phyloP scores from a whole-genome alignment of 2,329 filamentous ascomycete species.

The Ophiostoma australiae region DNA sequence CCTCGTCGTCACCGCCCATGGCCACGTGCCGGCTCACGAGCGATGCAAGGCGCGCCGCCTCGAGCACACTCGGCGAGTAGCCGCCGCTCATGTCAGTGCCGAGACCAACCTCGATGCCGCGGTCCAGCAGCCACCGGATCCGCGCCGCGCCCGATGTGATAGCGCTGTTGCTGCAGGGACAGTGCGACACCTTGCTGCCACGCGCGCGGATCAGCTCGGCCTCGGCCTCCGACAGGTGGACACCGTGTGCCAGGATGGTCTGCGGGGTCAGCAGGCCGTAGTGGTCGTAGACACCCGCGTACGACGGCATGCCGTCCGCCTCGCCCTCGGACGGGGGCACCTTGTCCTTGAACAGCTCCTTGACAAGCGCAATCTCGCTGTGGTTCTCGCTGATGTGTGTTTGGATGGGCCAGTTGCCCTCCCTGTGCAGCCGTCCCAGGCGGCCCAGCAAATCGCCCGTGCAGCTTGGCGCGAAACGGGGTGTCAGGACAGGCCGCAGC shows the following conservation, averaged over 20 bases:
- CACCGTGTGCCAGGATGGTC: constrained; percentile 80
- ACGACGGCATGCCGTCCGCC: constrained; percentile 40
- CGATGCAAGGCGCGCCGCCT: constrained; percentile 74
- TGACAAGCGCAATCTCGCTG: constrained; percentile 67
- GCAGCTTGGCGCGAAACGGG: constrained; percentile 61
- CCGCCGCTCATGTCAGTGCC: constrained; percentile 91
- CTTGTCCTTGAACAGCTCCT: constrained; percentile 56
- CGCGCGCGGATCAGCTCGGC: constrained; percentile 56
- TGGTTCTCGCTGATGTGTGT: constrained; percentile 87
- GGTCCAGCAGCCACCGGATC: constrained; percentile 68
- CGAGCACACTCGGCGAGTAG: constrained; percentile 74
- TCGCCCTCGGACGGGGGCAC: constrained; percentile 35
- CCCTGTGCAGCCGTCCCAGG: constrained; percentile 60
- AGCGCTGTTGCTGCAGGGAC: constrained; percentile 78
- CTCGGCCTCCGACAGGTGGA: constrained; percentile 69
- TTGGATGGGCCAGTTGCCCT: constrained; percentile 66
- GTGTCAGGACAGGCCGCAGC: constrained; percentile 75
- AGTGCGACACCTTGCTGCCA: constrained; percentile 70
- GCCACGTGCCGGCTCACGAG: constrained; percentile 71
- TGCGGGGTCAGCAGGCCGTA: constrained; percentile 62
- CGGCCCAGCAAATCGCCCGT: constrained; percentile 53
- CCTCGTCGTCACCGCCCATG: constrained; percentile 48
- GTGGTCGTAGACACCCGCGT: constrained; percentile 74
- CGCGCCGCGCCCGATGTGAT: constrained; percentile 74
- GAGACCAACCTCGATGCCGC: constrained; percentile 72